Conservation (phyloP, 805 yeast genomes). For the Yamadazyma sp. region DNA sequence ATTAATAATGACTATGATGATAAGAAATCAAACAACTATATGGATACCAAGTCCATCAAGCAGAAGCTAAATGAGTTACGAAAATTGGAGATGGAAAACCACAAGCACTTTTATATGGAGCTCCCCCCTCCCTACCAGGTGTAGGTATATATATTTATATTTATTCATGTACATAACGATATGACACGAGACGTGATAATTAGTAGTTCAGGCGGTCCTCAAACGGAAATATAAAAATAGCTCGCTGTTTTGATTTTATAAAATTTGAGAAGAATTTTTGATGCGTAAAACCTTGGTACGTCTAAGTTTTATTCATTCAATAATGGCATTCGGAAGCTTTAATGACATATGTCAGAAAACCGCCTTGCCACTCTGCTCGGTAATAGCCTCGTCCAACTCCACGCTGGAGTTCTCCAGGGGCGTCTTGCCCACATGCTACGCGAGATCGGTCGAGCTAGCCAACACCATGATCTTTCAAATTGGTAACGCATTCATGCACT, state of each 20-base stretch:
- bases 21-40: not conserved
- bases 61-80: conserved; percentile 19
- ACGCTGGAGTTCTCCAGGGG: conserved; percentile 49
- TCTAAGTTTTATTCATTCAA: not conserved
- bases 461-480: conserved; percentile 88
- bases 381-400: conserved; percentile 53
- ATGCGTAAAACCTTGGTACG: no score
- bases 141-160: conserved; percentile 8
- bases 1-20: conserved; percentile 6
- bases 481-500: conserved; percentile 84
- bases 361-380: conserved; percentile 78
- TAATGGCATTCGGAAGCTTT: conserved; percentile 70
- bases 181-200: no score
- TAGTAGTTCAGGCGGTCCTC: no score
- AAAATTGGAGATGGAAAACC: conserved; percentile 9
- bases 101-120: conserved; percentile 14
- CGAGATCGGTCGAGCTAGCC: conserved; percentile 83
- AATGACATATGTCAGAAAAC: conserved; percentile 60
- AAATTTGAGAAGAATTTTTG: no score
- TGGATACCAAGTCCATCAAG: conserved; percentile 16
- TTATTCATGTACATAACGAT: no score
- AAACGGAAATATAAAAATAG: not conserved
- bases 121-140: conserved; percentile 30
- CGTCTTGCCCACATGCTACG: conserved; percentile 74
- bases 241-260: conserved; percentile 4